These are phyloP conservation scores for Pleurostoma richardsiae DNA, from an alignment of 2,329 filamentous ascomycete species.

Conservation along the genomic window DNA sequence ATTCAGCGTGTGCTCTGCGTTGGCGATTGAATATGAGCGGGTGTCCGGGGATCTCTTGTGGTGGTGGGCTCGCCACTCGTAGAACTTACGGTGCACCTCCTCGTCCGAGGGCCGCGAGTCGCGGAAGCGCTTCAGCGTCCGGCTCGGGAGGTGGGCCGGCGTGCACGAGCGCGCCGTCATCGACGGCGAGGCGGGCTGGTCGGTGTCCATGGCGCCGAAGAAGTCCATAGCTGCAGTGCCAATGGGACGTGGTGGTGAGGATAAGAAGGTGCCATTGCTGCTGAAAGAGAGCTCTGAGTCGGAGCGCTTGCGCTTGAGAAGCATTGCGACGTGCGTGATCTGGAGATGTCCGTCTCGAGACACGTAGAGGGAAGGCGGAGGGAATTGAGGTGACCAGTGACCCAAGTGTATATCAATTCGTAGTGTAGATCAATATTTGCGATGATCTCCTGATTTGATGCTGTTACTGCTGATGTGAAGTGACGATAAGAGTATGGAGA, in stretches of 20 bases:
- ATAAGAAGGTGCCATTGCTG: conserved; percentile 34
- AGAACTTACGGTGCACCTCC: conserved; percentile 47
- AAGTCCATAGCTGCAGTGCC: conserved; percentile 17
- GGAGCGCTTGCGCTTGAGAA: conserved; percentile 61
- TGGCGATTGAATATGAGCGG: background rate
- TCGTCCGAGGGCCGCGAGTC: conserved; percentile 52
- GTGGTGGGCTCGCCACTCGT: conserved; percentile 3
- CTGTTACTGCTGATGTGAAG: too few species aligned
- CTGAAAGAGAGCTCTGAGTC: conserved; percentile 49
- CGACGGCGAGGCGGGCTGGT: conserved; percentile 18
- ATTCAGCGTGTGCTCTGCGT: conserved; percentile 49
- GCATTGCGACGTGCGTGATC: conserved; percentile 27
- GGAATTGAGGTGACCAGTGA: too few species aligned
- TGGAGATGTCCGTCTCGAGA: too few species aligned
- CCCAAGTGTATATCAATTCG: too few species aligned
- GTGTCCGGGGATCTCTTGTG: background rate
- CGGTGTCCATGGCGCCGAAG: conserved; percentile 20
- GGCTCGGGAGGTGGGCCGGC: conserved; percentile 44
- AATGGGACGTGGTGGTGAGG: conserved; percentile 27
- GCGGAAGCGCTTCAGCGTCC: conserved; percentile 58
- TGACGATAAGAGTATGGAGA: too few species aligned
- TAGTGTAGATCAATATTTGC: too few species aligned
- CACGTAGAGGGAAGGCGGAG: too few species aligned
- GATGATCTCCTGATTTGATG: too few species aligned
- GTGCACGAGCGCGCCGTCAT: conserved; percentile 22